Percentiles rank a stretch among this genome's conserved stretches.
phyloP scores from a whole-genome alignment of 139 green algal species.

The Picochlorum sp. region DNA sequence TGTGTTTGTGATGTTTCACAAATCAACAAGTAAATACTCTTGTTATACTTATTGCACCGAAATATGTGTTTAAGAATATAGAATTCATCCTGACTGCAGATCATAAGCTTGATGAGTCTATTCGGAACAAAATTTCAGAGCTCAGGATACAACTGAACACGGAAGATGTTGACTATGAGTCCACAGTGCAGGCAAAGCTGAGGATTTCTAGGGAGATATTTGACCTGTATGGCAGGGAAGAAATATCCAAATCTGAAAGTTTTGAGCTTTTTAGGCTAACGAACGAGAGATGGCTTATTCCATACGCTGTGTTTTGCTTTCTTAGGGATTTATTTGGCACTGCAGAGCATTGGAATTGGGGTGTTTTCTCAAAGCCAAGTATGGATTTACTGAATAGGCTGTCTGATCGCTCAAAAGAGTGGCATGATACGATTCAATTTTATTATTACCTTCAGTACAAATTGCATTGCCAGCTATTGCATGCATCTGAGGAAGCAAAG shows the following conservation, averaged over 20 bases:
- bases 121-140: too few relatives aligned
- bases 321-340: constrained; percentile 79
- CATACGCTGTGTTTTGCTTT: constrained; percentile 83
- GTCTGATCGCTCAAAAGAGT: constrained; percentile 25
- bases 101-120: too few relatives aligned
- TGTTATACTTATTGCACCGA: not conserved
- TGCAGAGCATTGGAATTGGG: constrained; percentile 86
- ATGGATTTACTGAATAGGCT: constrained; percentile 43
- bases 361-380: constrained; percentile 34
- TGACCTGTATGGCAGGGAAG: constrained; percentile 25
- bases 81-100: too few relatives aligned
- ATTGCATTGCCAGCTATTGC: constrained; percentile 71
- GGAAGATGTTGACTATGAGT: constrained; percentile 73
- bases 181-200: constrained; percentile 62
- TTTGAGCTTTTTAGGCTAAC: constrained; percentile 45
- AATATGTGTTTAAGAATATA: constrained; percentile 22
- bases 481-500: constrained; percentile 51
- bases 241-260: constrained; percentile 13
- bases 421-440: constrained; percentile 43
- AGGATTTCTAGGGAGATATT: constrained; percentile 42
- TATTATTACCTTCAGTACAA: constrained; percentile 71
- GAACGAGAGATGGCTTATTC: constrained; percentile 74
- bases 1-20: too few relatives aligned
- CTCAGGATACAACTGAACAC: too few relatives aligned
- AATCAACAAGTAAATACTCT: too few relatives aligned